Base-by-base conservation (phyloP, 2,329 filamentous ascomycete genomes). In the Dothideomycetidae sp. region DNA sequence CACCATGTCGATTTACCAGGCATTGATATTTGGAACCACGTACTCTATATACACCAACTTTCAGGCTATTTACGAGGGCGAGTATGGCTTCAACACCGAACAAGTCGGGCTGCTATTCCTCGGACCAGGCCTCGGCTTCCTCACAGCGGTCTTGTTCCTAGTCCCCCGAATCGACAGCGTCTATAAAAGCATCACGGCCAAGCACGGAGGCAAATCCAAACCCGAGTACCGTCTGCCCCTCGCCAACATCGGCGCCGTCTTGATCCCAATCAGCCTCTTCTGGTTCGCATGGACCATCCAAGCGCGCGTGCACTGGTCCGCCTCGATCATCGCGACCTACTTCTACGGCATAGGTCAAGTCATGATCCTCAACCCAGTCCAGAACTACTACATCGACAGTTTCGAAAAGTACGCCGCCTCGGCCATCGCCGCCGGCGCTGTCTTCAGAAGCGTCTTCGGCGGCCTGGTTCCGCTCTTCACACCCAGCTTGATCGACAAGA, bases 191-290 rank as follows among this genome's bases (percentile, higher is more conserved):
- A 55, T 68, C 11, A 55, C 61, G 1, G 48, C 53, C 3, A 53
- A 53, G 31, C 54, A 67, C 42, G 52, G 55, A 23, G 58, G 56
- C 11, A 59, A 61, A 39, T 46, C 55, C 2, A 48, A 49, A 10
- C 63, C 63, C 0, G 62, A 67, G 36, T 65, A 54, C 39, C 58
- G 62, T 5, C 48, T 66, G 1, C 63, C 63, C 1, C 45, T 66
- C 3, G 62, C 62, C 3, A 65, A 66, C 43, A 50, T 81, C 23
- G 79, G 77, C 7, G 70, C 70, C 10, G 53, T 79, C 13, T 60
- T 68, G 3, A 59, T 83, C 3, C 78, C 78, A 2, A 51, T 75
- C 12, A 72, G 75, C 3, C 60, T 81, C 12, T 78, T 81, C 62
- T 73, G 71, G 64, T 78, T 79, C 46, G 75, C 74, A 1, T 66